Base-by-base conservation (phyloP, 2,329 filamentous ascomycete genomes). In the Domatiomyces globalis region DNA sequence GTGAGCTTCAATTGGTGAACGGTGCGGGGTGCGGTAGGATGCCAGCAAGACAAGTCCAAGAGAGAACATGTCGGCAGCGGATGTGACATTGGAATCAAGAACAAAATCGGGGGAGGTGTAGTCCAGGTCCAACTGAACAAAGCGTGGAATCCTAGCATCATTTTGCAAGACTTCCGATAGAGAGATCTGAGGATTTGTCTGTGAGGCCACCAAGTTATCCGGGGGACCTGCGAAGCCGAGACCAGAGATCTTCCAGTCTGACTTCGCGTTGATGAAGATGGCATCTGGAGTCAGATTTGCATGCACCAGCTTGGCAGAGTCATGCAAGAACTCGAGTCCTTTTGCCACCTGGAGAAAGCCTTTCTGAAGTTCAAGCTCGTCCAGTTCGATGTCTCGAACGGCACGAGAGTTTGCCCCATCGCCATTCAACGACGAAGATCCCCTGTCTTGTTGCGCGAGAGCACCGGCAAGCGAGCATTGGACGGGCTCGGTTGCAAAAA, bases 231-330 rank as follows among this genome's bases (percentile, higher is more conserved):
- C 87, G 66, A 95, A 98, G 0, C 85, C 80, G 42, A 98, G 76
- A n/a, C 90, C 92, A 60, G 88, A 90, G 55, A 98, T 86, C 67
- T 98, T 98, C 92, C 92, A 98, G 67, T 98, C 92, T 46, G 87
- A 94, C 79, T 98, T 98, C 43, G 86, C 80, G 69, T 98, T 98
- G 67, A 98, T 81, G 58, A 95, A 84, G 57, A 98, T 81, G 17
- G 89, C 86, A 57, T 96, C 90, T 0, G 92, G 92, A 0, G 89
- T 96, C 57, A 98, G 68, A 64, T 98, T 98, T 46, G 85, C 87
- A 67, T 98, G 92, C 0, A 96, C 87, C 47, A 98, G 75, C 0
- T 87, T 87, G 8, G 90, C 90, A 64, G 90, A 95, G 64, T 96
- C 90, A 64, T 96, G 90, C 54, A 96, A 71, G 64, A 96, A 96